Conservation (phyloP, 2,329 filamentous ascomycete species). For the Myotisia sp. region DNA sequence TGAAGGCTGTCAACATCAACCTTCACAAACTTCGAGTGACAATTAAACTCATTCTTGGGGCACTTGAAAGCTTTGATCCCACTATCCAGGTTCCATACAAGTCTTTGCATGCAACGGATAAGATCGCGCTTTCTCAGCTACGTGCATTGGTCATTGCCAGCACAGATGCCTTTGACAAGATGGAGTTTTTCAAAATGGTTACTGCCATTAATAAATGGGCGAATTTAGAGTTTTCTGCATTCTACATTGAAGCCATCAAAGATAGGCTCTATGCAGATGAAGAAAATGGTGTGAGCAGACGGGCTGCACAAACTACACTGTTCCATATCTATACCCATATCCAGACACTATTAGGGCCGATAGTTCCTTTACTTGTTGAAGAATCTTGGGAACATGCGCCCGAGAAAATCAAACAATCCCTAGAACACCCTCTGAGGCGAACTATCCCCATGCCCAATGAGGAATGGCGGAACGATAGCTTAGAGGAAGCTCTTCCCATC, state of each 20-base stretch:
- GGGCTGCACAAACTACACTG: slow-evolving; percentile 43
- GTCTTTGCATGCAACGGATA: slow-evolving; percentile 49
- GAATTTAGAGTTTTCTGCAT: slow-evolving; percentile 68
- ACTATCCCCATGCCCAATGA: slow-evolving; percentile 18
- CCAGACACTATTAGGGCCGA: slow-evolving; percentile 62
- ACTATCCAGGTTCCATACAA: slow-evolving; percentile 22
- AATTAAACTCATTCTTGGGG: slow-evolving; percentile 79
- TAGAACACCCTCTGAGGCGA: slow-evolving; percentile 32
- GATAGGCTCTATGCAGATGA: slow-evolving; percentile 80
- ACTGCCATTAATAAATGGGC: slow-evolving; percentile 67
- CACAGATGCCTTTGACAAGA: slow-evolving; percentile 48
- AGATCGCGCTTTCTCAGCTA: slow-evolving; percentile 65
- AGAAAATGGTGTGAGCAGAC: slow-evolving; percentile 46
- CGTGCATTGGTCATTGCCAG: slow-evolving; percentile 51
- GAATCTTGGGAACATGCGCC: slow-evolving; percentile 76
- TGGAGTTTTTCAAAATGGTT: slow-evolving; percentile 72
- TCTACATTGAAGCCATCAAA: slow-evolving; percentile 87
- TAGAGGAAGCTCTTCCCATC: slow-evolving; percentile 33
- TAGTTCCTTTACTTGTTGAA: slow-evolving; percentile 65
- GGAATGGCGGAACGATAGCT: slow-evolving; percentile 30
- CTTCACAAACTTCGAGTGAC: slow-evolving; percentile 80
- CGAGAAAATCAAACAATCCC: slow-evolving; percentile 42
- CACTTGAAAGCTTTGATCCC: slow-evolving; percentile 44
- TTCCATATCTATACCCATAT: slow-evolving; percentile 55
- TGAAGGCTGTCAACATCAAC: slow-evolving; percentile 60